Evolutionary conservation across 495 filamentous ascomycete species (phyloP), one percentile per base, ranked within the genome.

Genomic region (Penicillium angulare): DNA sequence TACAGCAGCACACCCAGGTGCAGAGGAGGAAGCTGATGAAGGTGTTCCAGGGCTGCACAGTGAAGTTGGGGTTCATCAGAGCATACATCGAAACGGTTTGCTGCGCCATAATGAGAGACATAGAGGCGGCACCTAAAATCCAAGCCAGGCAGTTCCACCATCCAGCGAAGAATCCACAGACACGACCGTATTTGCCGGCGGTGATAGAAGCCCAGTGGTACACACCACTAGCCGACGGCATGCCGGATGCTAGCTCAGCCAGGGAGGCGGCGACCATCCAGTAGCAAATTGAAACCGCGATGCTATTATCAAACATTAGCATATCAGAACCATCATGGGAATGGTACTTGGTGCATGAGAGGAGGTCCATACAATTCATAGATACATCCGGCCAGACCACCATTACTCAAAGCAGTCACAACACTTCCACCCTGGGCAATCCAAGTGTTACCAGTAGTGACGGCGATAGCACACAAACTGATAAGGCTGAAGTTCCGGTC

Each of bases 171-270:
- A 83, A 95, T 21, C 89, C 88, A 36, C 82, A 71, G 2, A 80
- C 61, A 12, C 87, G 79, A 24, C 89, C 89, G 64, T 84, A 86
- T 38, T 72, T 79, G 2, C 87, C 87, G 5, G 81, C 83, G 0
- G 88, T 88, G 13, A 92, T 78, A 0, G 85, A 83, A 4, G 88
- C 87, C 88, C 88, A 93, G 64, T 93, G 89, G 55, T 92, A 92
- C 2, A 95, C 71, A 52, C 89, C 88, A 49, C 84, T 86, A n/a
- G 84, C 75, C 0, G 87, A 90, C 10, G 89, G 88, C 61, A 95
- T 86, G 5, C 86, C 80, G 4, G 88, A 91, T 22, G 89, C 88
- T 53, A 93, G 74, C 72, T 92, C 81, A 7, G 84, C 81, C 27
- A 88, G 79, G 3, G 79, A 84, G 3, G 81, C 77, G 1, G 77